Conservation (phyloP, 208 protist genomes). For the Leishmania major region DNA sequence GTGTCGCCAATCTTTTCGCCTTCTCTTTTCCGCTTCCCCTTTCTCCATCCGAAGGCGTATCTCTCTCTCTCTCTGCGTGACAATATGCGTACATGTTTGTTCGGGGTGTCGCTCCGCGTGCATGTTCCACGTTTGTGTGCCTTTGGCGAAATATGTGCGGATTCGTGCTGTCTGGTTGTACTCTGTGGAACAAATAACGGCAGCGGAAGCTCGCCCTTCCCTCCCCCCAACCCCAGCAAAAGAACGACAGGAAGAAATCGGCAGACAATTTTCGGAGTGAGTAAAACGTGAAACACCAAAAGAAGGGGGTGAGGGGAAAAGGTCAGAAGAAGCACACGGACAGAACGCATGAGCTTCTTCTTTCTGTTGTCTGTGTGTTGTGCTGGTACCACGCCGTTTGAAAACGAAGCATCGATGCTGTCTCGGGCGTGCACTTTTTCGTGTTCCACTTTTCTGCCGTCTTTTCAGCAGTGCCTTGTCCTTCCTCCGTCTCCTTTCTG, state of each 20-base stretch:
- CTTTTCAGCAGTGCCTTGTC: neutral
- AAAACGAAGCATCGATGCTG: neutral
- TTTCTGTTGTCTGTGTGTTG: neutral
- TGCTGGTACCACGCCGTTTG: neutral
- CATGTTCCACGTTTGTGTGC: neutral
- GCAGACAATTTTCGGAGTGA: neutral
- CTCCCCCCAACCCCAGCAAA: neutral
- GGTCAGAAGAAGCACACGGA: neutral
- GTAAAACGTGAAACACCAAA: neutral
- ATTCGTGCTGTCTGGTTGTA: neutral
- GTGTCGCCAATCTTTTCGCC: no score
- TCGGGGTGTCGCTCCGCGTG: neutral
- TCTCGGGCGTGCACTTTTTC: neutral
- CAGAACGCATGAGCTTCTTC: neutral
- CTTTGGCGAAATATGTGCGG: neutral
- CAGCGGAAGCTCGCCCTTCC: neutral
- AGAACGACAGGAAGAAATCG: neutral
- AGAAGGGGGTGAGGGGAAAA: neutral
- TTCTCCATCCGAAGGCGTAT: neutral
- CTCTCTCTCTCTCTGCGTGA: neutral
- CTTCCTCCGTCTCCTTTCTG: neutral
- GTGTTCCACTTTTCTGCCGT: neutral
- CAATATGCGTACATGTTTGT: neutral
- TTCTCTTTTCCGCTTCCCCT: neutral
- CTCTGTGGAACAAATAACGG: neutral